Base-by-base conservation (phyloP, 495 filamentous ascomycete genomes). In the Podospora pseudocomata region DNA sequence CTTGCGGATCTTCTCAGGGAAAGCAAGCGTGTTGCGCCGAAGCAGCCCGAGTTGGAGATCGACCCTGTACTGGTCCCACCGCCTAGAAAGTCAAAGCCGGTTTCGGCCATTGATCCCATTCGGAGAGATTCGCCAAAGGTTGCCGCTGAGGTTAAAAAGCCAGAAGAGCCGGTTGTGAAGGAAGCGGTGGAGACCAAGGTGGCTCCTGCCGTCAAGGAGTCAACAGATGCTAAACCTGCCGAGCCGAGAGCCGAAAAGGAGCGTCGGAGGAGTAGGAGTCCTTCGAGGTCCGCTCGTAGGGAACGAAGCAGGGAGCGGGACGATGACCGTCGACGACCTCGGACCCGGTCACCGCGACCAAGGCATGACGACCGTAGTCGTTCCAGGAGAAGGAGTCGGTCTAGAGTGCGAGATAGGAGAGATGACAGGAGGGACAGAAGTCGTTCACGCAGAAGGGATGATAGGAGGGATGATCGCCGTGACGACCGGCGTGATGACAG, bases 101-200 rank as follows among this genome's bases (percentile, higher is more conserved):
- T 81, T 39, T 87, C 85, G n/a, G 85, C 85, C 1, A 87, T 87
- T 61, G 78, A 81, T 18, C 85, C 85, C 7, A 82, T 85, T 68
- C 78, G 80, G 39, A 77, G 82, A 32, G 77, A 79, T 11, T 79
- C 80, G 6, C 72, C 81, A n/a, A 83, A 80, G 69, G 71, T 62
- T 62, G 15, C 74, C 23, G 44, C 75, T 0, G 81, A 83, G 60
- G 44, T 62, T 18, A 83, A 78, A 67, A 83, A 80, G 63, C 63
- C 70, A n/a, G 67, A 66, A 26, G 79, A 80, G 54, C 15, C 65
- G 19, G 27, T 64, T 18, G 30, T 59, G 62, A 72, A 72, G 9
- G 75, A 77, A n/a, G 20, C 70, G 1, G 75, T 69, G 16, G 75
- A 78, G 2, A 6, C 26, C 9, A 71, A 67, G 27, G 65, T 71